Base-by-base conservation (phyloP, 345 rosid species). In the Acer saccharum region DNA sequence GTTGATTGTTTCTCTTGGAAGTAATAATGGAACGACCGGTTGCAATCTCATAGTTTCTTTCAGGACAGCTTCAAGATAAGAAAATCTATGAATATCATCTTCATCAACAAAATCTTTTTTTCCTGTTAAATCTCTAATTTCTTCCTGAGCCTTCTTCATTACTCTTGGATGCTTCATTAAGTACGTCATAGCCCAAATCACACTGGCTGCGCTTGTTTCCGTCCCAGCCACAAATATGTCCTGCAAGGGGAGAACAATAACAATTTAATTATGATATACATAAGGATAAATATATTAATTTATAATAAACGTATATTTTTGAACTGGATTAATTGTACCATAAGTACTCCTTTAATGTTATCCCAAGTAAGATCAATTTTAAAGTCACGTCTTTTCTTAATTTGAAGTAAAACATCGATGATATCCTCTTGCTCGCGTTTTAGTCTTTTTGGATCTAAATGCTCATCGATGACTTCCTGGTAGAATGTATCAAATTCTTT, bases 401-500 rank as follows among this genome's bases (percentile, higher is more conserved):
- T 6, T 50, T 65, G 67, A 55, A 84, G 81, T 11, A 78, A 74
- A 32, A 82, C 54, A 60, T 79, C 76, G 54, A 82, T 23, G 18
- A 83, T 65, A 75, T 81, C 79, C 17, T 85, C 82, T 2, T 46
- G 54, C 43, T 79, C 73, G 3, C 69, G 66, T 41, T 69, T 52
- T 6, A 32, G 21, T 54, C 76, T 50, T 0, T 29, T 23, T 14
- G 70, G 74, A 46, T 70, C 77, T 23, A 82, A 82, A n/a, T 83
- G 87, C 25, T 82, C 81, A 6, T 71, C 55, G 23, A 86, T 82
- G 27, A 80, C 58, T 21, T 69, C 29, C n/a, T 80, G 74, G 16
- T 76, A 84, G 74, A 86, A 84, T 14, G 1, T n/a, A 57, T 87
- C 87, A 23, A 80, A 62, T 61, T 84, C 73, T 8, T 55, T 55